Conservation (phyloP, 805 yeast species). For the Barnettozyma vustinii region DNA sequence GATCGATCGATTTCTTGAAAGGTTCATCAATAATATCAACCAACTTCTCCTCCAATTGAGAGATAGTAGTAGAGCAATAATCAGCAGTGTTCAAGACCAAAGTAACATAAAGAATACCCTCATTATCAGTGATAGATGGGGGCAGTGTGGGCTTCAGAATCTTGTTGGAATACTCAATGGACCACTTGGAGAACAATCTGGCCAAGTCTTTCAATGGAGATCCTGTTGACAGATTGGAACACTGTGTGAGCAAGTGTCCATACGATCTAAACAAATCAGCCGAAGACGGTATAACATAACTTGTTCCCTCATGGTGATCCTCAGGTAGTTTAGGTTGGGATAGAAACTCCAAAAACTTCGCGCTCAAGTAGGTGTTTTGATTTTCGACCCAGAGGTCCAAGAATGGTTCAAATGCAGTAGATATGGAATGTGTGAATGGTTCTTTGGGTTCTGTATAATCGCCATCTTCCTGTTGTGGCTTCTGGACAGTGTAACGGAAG, state of each 20-base stretch:
- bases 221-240: conserved; percentile 48
- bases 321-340: conserved; percentile 52
- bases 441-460: conserved; percentile 11
- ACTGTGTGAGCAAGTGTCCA: conserved; percentile 65
- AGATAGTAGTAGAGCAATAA: conserved; percentile 73
- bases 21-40: conserved; percentile 36
- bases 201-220: conserved; percentile 40
- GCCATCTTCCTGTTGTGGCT: conserved; percentile 18
- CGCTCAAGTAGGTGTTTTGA: conserved; percentile 62
- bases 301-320: conserved; percentile 41
- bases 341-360: conserved; percentile 60
- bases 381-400: conserved; percentile 80
- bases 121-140: conserved; percentile 38
- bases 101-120: conserved; percentile 62
- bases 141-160: conserved; percentile 48
- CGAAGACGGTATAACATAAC: conserved; percentile 76
- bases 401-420: conserved; percentile 78
- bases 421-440: conserved; percentile 40
- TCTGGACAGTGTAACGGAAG: conserved; percentile 41
- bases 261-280: conserved; percentile 81
- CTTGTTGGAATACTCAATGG: conserved; percentile 51
- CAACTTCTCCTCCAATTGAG: conserved; percentile 66
- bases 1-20: conserved; percentile 38
- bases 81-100: conserved; percentile 84
- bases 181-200: conserved; percentile 58